A percentile compares a stretch with the other conserved stretches of the same genome.
Conservation (phyloP, 768 basidiomycete genomes). For the Pleurotus tuoliensis region DNA sequence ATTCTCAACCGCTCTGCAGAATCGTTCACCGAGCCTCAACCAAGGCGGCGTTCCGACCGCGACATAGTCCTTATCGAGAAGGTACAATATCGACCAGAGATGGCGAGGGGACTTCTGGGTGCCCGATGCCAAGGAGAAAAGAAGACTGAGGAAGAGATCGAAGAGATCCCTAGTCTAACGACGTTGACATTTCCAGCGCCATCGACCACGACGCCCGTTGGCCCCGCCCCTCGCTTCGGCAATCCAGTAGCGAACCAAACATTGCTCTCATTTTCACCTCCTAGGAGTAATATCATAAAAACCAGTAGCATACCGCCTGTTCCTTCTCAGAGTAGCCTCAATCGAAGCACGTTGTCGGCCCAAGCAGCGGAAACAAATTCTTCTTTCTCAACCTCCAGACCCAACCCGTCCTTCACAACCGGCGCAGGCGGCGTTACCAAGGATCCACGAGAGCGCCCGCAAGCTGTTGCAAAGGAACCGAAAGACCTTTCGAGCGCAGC, state of each 20-base stretch:
- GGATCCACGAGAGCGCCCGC: too few species aligned
- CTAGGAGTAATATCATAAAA: not conserved
- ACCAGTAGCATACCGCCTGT: not conserved
- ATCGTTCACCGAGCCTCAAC: not conserved
- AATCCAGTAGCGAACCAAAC: not conserved
- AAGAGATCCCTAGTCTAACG: not conserved
- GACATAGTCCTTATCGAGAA: not conserved
- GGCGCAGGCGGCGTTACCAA: not conserved
- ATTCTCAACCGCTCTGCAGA: not conserved
- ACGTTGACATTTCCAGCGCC: not conserved
- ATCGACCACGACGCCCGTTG: not conserved
- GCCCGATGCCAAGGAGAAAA: not conserved
- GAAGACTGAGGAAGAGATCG: not conserved
- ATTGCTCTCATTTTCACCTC: not conserved
- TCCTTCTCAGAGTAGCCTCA: not conserved
- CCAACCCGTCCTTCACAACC: not conserved
- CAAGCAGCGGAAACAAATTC: too few species aligned
- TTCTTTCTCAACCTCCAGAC: not conserved
- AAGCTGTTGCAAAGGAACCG: too few species aligned
- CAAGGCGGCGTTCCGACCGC: not conserved
- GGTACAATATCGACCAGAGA: not conserved
- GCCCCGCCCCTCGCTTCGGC: not conserved
- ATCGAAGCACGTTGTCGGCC: not conserved
- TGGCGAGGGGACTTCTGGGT: not conserved
- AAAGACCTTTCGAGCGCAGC: not conserved